These are phyloP conservation scores for Saturnispora zaruensis DNA, from an alignment of 805 yeast genomes.

Conservation along the genomic window DNA sequence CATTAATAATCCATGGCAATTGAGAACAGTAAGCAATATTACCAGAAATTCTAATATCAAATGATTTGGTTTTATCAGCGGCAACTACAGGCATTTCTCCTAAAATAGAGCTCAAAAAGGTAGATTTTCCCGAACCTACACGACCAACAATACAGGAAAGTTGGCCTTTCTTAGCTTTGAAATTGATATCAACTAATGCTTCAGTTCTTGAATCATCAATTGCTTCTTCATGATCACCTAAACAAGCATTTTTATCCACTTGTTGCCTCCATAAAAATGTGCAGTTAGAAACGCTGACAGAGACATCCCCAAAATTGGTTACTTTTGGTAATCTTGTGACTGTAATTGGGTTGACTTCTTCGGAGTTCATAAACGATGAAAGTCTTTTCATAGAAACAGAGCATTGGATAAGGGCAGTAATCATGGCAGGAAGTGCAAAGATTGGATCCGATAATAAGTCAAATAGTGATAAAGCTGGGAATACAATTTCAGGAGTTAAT, in stretches of 20 bases:
- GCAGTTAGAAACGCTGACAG: constrained; percentile 40
- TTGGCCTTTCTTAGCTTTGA: constrained; percentile 42
- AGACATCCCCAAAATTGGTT: constrained; percentile 22
- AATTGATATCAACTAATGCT: constrained; percentile 42
- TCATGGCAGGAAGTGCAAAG: constrained; percentile 46
- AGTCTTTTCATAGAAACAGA: constrained; percentile 51
- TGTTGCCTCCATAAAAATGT: constrained; percentile 43
- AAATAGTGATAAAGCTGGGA: constrained; percentile 58
- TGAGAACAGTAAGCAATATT: constrained; percentile 55
- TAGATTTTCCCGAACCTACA: constrained; percentile 62
- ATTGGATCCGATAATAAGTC: constrained; percentile 52
- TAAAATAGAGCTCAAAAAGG: constrained; percentile 43
- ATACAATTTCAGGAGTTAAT: constrained; percentile 57
- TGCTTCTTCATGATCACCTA: constrained; percentile 14
- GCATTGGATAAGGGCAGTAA: constrained; percentile 50
- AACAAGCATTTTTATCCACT: constrained; percentile 12
- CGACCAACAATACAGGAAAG: constrained; percentile 55
- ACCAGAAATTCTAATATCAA: constrained; percentile 28
- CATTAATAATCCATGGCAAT: constrained; percentile 94
- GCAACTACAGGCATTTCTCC: constrained; percentile 42
- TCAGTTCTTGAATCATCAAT: constrained; percentile 24
- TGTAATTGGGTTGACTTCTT: constrained; percentile 31
- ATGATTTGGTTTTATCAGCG: constrained; percentile 17
- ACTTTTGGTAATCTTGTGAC: constrained; percentile 22
- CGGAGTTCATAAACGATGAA: constrained; percentile 38